These are phyloP conservation scores for Rutidosis leptorrhynchoides DNA, from an alignment of 129 eudicot species.

Conservation along the genomic window DNA sequence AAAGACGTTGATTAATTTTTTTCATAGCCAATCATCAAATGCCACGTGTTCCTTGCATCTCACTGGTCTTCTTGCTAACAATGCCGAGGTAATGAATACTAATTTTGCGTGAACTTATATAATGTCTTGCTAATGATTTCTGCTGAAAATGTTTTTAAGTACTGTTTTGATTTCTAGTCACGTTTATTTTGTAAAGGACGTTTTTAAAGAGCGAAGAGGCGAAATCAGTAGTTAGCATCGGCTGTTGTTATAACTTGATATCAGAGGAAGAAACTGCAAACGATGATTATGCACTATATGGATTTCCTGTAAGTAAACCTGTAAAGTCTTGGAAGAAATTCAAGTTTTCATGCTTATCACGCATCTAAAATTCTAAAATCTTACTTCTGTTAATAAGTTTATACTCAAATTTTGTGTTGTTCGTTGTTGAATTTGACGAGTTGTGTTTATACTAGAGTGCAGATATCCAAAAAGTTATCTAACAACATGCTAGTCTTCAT, in stretches of 20 bases:
- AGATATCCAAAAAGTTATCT: constrained; percentile 74
- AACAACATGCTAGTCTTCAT: constrained; percentile 57
- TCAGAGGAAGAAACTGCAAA: constrained; percentile 52
- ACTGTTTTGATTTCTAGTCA: not conserved
- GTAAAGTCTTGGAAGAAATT: constrained; percentile 64
- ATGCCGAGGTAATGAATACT: constrained; percentile 52
- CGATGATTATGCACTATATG: constrained; percentile 32
- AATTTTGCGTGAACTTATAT: not conserved
- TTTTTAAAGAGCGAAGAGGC: constrained; percentile 66
- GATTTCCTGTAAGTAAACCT: constrained; percentile 72
- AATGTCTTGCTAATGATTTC: constrained; percentile 9
- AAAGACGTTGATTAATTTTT: constrained; percentile 29
- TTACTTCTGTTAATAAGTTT: not conserved
- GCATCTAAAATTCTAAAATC: constrained; percentile 27
- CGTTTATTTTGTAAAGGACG: constrained; percentile 43
- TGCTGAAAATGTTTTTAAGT: not conserved
- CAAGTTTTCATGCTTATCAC: constrained; percentile 96
- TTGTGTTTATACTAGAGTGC: constrained; percentile 57
- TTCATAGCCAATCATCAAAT: constrained; percentile 30
- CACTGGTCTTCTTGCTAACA: constrained; percentile 95
- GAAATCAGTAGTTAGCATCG: constrained; percentile 76
- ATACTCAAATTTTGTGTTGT: not conserved
- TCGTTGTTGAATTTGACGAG: not conserved
- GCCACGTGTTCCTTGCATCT: constrained; percentile 67
- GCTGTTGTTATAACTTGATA: constrained; percentile 90